Evolutionary conservation across 805 yeast genomes (phyloP).

Genomic region (Candida vaughaniae): DNA sequence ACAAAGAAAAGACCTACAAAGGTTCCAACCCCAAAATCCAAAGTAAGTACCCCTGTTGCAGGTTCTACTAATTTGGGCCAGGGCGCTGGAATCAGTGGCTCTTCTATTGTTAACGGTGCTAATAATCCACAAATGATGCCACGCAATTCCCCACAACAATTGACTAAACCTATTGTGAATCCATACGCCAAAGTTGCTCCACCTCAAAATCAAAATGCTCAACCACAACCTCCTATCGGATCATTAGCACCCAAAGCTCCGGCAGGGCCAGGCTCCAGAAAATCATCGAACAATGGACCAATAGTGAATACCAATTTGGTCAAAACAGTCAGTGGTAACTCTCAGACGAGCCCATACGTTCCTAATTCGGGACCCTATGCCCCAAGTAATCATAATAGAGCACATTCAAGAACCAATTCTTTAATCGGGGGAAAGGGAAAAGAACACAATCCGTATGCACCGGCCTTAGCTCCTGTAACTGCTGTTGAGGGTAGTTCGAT

Average conservation of each 20-base stretch:
- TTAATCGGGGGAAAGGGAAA: slow-evolving; percentile 40
- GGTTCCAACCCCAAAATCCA: slow-evolving; percentile 13
- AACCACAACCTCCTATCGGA: slow-evolving; percentile 4
- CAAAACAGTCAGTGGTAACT: slow-evolving; percentile 17
- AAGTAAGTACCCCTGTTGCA: too few relatives aligned
- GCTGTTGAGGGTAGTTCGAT: background rate
- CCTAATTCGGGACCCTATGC: slow-evolving; percentile 47
- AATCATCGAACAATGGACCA: slow-evolving; percentile 11
- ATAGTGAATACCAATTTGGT: slow-evolving; percentile 25
- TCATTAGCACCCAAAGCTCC: slow-evolving; percentile 1
- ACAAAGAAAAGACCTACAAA: slow-evolving; percentile 28
- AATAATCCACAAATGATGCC: too few relatives aligned
- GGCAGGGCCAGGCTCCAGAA: slow-evolving; percentile 6
- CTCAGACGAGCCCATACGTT: slow-evolving; percentile 39
- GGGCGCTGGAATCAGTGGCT: too few relatives aligned
- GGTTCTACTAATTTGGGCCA: too few relatives aligned
- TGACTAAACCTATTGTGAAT: slow-evolving; percentile 22
- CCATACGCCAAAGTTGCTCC: slow-evolving; percentile 23
- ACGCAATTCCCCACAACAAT: slow-evolving; percentile 9
- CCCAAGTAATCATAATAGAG: slow-evolving; percentile 31
- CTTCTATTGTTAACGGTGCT: too few relatives aligned
- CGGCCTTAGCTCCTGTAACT: slow-evolving; percentile 13
- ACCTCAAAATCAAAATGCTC: slow-evolving; percentile 1
- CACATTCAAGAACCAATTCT: slow-evolving; percentile 41
- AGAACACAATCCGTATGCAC: slow-evolving; percentile 43